Conservation (phyloP, 129 eudicot species). For the Pittosporum tobira region DNA sequence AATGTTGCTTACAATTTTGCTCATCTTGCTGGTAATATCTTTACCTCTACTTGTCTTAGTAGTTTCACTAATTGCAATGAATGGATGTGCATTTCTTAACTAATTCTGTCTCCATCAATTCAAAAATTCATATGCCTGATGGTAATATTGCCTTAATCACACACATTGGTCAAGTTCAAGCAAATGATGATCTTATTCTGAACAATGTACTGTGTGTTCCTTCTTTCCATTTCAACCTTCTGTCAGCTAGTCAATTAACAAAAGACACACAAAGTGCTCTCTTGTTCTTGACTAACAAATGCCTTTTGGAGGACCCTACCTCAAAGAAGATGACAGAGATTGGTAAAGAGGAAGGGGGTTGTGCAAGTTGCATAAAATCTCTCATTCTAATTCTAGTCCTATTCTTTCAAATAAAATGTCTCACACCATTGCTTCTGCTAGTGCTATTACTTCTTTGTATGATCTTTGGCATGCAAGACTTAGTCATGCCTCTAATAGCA, state of each 20-base stretch:
- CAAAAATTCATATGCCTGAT: background rate
- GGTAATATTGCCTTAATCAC: background rate
- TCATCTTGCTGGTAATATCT: background rate
- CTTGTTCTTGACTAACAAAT: background rate
- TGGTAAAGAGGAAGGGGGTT: background rate
- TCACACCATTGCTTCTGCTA: too few relatives aligned
- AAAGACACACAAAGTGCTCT: background rate
- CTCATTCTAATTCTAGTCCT: too few relatives aligned
- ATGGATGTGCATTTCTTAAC: too few relatives aligned
- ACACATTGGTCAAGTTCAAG: background rate
- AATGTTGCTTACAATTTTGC: too few relatives aligned
- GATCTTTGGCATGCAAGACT: background rate
- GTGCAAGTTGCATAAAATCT: too few relatives aligned
- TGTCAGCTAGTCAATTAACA: background rate
- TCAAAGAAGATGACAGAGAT: background rate
- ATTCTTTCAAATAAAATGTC: too few relatives aligned
- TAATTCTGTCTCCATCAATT: background rate
- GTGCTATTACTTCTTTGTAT: too few relatives aligned
- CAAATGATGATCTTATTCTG: background rate
- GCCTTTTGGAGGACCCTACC: background rate
- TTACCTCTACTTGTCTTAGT: background rate
- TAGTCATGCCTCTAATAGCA: background rate
- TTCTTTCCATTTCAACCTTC: background rate
- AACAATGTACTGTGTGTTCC: background rate
- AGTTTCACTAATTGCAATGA: too few relatives aligned